Conservation (phyloP, 495 filamentous ascomycete genomes). For the Aspergillus cristatus region DNA sequence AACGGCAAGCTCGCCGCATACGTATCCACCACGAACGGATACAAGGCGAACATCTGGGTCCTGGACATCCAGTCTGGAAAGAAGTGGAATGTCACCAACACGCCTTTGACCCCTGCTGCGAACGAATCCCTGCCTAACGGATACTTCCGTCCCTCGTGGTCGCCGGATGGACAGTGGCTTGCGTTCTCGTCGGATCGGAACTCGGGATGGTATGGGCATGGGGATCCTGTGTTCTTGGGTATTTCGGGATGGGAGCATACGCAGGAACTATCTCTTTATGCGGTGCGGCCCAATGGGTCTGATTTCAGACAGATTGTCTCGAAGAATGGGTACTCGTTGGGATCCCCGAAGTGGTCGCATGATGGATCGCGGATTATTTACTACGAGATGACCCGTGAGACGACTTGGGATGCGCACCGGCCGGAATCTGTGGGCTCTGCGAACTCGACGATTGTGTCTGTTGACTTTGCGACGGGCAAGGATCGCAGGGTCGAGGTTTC, state of each 20-base stretch:
- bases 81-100: conserved; percentile 20
- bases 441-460: conserved; percentile 15
- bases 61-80: conserved; percentile 15
- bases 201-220: conserved; percentile 17
- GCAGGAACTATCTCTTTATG: conserved; percentile 22
- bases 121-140: conserved; percentile 15
- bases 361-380: conserved; percentile 19
- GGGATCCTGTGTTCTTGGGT: conserved; percentile 10
- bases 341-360: conserved; percentile 20
- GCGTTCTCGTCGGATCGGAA: conserved; percentile 18
- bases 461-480: conserved; percentile 15
- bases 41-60: conserved; percentile 20
- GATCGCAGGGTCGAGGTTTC: conserved; percentile 9
- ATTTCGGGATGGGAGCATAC: conserved; percentile 23
- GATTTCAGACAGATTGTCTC: conserved; percentile 14
- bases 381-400: conserved; percentile 20
- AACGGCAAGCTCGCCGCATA: conserved; percentile 17
- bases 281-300: conserved; percentile 17
- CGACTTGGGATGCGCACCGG: conserved; percentile 21
- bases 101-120: background rate
- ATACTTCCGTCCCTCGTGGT: conserved; percentile 24
- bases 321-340: conserved; percentile 10
- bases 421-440: conserved; percentile 9
- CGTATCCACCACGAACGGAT: conserved; percentile 17
- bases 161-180: conserved; percentile 19